Evolutionary conservation across 441 rosid genomes (phyloP), one percentile per base, ranked within the genome.

Genomic region (Codiaeum variegatum): DNA sequence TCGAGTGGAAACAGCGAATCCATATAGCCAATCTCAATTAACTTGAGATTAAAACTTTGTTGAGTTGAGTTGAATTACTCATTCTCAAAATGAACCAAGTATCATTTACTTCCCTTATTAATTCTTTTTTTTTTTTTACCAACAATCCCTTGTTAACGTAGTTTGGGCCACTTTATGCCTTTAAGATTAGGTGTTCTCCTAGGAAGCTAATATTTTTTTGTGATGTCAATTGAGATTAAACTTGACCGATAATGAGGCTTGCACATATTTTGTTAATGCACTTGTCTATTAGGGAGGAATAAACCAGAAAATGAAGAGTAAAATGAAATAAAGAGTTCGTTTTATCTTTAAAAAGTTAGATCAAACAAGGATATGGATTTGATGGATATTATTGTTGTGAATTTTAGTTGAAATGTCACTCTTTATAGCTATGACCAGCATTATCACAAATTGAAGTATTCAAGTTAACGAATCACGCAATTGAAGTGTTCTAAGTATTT

Each of bases 1-100:
- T n/a, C n/a, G n/a, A n/a, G n/a, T n/a, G n/a, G n/a, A n/a, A n/a
- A n/a, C n/a, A n/a, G n/a, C n/a, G n/a, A n/a, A n/a, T n/a, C n/a
- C n/a, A n/a, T n/a, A n/a, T n/a, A n/a, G n/a, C n/a, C n/a, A n/a
- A n/a, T n/a, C n/a, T n/a, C n/a, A n/a, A n/a, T n/a, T n/a, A n/a
- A n/a, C n/a, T n/a, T n/a, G n/a, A n/a, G n/a, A n/a, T n/a, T n/a
- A n/a, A n/a, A n/a, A n/a, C n/a, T n/a, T n/a, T n/a, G n/a, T n/a
- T n/a, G n/a, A n/a, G n/a, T n/a, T n/a, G n/a, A n/a, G n/a, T n/a
- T n/a, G n/a, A n/a, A n/a, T n/a, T n/a, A n/a, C n/a, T n/a, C n/a
- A n/a, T n/a, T n/a, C n/a, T n/a, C n/a, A n/a, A n/a, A 82, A 87
- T 94, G 83, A 70, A 64, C 62, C 99, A 94, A 96, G 99, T 92